Evolutionary conservation across 306 rosid genomes (phyloP), one percentile per base, ranked within the genome.

Genomic region (Begonia masoniana): DNA sequence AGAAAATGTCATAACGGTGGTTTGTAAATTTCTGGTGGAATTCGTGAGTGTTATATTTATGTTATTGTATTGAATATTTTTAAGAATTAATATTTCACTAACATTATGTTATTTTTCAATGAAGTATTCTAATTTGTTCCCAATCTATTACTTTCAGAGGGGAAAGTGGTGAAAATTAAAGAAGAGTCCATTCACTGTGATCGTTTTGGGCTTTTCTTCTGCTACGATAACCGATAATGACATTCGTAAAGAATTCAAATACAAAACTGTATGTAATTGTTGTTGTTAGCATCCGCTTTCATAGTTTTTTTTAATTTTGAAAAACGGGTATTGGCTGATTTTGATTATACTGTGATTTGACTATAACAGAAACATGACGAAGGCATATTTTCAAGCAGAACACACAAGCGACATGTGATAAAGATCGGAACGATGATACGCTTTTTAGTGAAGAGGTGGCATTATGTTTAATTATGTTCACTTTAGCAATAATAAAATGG

Each of bases 191-290:
- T 92, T 56, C 81, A 79, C 62, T n/a, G 81, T 73, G 41, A 66
- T 86, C 39, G 83, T 91, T 66, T 84, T 83, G 59, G 99, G 99
- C 46, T 77, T 92, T 69, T 61, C 83, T 12, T 79, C 88, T 42
- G 88, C 78, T 3, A 46, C 76, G 23, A 77, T 92, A 63, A 43
- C 70, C 0, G 78, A 70, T 2, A 69, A 75, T 26, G 86, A 86
- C 56, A 74, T 92, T 24, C 79, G 96, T 16, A 53, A 60, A 19
- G 96, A 92, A 47, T 86, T 92, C 26, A 48, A 39, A 14, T 62
- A 64, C 59, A 83, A 66, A 70, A 63, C 43, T 47, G 96, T 83
- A 69, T 62, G 84, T 72, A 10, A 42, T 43, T 51, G 21, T 41
- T 57, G 42, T 66, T n/a, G 11, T 41, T 17, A 17, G 21, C 51